Evolutionary conservation across 768 basidiomycete species (phyloP).

Genomic region (Boletus reticuloceps): DNA sequence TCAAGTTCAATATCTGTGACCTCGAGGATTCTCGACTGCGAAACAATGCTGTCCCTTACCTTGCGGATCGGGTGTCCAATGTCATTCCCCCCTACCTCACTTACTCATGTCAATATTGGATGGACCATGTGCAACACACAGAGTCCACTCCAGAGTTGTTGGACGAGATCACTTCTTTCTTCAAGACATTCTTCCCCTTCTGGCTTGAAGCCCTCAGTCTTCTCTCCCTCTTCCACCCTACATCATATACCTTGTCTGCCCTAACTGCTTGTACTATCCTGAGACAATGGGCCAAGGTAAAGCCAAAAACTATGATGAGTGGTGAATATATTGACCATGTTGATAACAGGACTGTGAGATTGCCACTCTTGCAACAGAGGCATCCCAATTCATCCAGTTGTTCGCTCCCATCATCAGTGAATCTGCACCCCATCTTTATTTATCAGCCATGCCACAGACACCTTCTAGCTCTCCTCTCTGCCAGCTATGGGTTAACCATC

Average conservation of each 20-base stretch:
- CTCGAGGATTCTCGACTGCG: slow-evolving; percentile 33
- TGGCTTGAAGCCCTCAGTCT: slow-evolving; percentile 40
- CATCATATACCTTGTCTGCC: slow-evolving; percentile 6
- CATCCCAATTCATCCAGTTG: slow-evolving; percentile 26
- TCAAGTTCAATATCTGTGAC: slow-evolving; percentile 41
- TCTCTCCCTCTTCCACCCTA: slow-evolving; percentile 5
- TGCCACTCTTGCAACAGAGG: slow-evolving; percentile 22
- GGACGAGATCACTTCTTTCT: slow-evolving; percentile 17
- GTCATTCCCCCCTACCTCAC: slow-evolving; percentile 30
- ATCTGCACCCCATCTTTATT: slow-evolving; percentile 38
- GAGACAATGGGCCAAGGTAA: slow-evolving; percentile 19
- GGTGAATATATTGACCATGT: background rate
- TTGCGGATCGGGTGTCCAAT: slow-evolving; percentile 12
- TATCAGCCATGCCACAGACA: slow-evolving; percentile 37
- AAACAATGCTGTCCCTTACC: slow-evolving; percentile 27
- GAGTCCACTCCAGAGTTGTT: slow-evolving; percentile 14
- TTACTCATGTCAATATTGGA: slow-evolving; percentile 40
- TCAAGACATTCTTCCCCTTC: slow-evolving; percentile 28
- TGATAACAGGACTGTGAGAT: slow-evolving; percentile 10
- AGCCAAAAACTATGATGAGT: background rate
- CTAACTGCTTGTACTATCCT: slow-evolving; percentile 7
- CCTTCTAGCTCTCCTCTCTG: slow-evolving; percentile 27
- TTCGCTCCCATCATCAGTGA: slow-evolving; percentile 30
- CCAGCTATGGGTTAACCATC: slow-evolving; percentile 21
- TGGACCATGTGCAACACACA: slow-evolving; percentile 23